These are phyloP conservation scores for Puccinellia tenuiflora DNA, from an alignment of 176 grass and related monocot genomes.

Conservation along the genomic window DNA sequence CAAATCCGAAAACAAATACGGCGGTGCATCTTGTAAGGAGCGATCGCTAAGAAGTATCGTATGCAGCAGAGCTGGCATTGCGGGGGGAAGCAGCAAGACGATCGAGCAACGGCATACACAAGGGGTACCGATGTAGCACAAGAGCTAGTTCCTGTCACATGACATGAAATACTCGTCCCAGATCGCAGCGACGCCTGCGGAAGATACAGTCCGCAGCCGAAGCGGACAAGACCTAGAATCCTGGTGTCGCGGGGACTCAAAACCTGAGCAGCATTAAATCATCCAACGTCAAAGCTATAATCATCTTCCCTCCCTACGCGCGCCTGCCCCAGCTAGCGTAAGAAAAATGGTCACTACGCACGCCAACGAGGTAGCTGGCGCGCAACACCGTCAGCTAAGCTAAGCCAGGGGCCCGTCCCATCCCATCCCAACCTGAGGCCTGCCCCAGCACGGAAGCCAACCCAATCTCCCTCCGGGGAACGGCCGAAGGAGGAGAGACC, in stretches of 20 bases:
- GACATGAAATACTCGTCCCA: background rate
- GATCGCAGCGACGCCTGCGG: background rate
- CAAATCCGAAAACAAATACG: background rate
- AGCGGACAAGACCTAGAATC: background rate
- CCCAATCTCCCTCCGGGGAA: background rate
- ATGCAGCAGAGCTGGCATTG: background rate
- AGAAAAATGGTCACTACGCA: background rate
- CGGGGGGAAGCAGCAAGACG: background rate
- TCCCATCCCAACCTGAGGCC: background rate
- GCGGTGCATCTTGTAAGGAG: background rate
- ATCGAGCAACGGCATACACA: background rate
- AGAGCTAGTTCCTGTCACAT: background rate
- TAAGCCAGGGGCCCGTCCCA: background rate
- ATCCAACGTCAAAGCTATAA: background rate
- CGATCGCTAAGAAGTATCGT: background rate
- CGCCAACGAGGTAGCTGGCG: background rate
- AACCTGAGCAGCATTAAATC: conserved; percentile 12
- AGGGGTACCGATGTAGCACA: background rate
- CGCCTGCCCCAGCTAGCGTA: background rate
- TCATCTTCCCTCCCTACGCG: background rate
- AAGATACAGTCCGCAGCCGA: background rate
- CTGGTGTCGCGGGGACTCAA: no score
- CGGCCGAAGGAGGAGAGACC: background rate
- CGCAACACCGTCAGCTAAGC: background rate
- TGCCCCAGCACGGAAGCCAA: background rate